Conservation (phyloP, 345 rosid species). For the Salix arbutifolia region DNA sequence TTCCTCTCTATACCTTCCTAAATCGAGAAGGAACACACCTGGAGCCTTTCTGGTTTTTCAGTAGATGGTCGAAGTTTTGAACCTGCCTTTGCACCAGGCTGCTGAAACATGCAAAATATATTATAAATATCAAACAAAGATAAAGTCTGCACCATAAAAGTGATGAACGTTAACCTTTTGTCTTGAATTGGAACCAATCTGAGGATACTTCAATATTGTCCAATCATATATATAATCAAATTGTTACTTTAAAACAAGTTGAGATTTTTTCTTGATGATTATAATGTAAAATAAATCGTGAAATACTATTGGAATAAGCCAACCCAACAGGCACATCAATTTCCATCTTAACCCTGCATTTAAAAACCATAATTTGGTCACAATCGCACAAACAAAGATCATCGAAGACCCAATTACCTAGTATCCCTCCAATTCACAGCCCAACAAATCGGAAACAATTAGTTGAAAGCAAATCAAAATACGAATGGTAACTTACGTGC, state of each 20-base stretch:
- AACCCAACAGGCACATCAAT: constrained; percentile 65
- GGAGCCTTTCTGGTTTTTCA: constrained; percentile 35
- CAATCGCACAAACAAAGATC: not conserved
- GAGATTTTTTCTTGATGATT: not conserved
- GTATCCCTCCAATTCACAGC: not conserved
- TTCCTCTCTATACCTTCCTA: constrained; percentile 18
- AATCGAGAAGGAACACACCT: constrained; percentile 30
- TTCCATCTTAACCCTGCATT: constrained; percentile 73
- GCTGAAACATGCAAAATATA: constrained; percentile 15
- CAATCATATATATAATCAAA: constrained; percentile 26
- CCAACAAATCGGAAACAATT: not conserved
- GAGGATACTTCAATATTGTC: constrained; percentile 28
- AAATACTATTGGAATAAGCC: constrained; percentile 50
- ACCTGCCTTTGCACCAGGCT: constrained; percentile 22
- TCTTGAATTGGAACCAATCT: constrained; percentile 23
- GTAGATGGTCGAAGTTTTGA: constrained; percentile 32
- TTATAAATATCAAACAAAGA: not conserved
- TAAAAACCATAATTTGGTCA: not conserved
- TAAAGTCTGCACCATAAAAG: not conserved
- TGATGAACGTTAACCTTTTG: constrained; percentile 14
- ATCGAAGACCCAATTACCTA: not conserved
- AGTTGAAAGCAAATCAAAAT: not conserved
- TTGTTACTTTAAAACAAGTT: not conserved
- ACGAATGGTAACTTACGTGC: constrained; percentile 48
- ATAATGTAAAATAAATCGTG: not conserved